phyloP scores from a whole-genome alignment of 2,329 filamentous ascomycete genomes.

The Colletotrichum sp. region DNA sequence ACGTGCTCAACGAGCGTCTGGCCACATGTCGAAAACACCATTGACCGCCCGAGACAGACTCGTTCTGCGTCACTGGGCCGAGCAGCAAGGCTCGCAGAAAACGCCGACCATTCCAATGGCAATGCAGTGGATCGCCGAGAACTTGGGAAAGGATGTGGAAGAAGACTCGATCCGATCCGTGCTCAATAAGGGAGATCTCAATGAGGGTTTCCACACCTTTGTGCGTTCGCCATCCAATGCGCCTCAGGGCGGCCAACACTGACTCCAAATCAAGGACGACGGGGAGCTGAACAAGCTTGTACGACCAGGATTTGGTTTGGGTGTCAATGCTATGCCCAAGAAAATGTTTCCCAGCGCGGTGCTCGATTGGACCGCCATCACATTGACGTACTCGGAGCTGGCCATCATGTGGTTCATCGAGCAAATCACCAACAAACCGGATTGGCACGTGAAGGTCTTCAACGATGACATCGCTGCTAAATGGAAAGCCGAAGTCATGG shows the following conservation, averaged over 20 bases:
- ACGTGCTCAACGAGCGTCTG: neutral
- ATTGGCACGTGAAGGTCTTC: slow-evolving; percentile 30
- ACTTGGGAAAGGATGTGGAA: neutral
- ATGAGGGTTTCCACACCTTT: neutral
- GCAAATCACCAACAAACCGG: slow-evolving; percentile 29
- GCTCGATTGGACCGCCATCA: neutral
- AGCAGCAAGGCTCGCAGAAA: neutral
- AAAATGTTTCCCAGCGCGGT: neutral
- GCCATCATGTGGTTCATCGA: slow-evolving; percentile 32
- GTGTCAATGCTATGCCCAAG: neutral
- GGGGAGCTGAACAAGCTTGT: neutral
- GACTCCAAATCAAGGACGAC: neutral
- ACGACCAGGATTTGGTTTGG: slow-evolving; percentile 1
- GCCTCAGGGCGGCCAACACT: neutral
- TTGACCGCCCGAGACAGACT: neutral
- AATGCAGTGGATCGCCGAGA: neutral
- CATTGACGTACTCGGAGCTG: slow-evolving; percentile 17
- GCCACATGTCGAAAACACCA: neutral
- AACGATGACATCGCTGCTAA: slow-evolving; percentile 27
- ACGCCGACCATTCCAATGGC: neutral
- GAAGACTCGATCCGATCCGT: neutral
- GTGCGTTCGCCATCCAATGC: neutral
- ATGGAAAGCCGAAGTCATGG: slow-evolving; percentile 25
- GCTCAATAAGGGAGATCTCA: neutral
- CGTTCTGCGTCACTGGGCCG: neutral